A percentile compares a stretch with the other conserved stretches of the same genome.
phyloP scores from a whole-genome alignment of 164 flowering plant genomes.

The Vitis rupestris region DNA sequence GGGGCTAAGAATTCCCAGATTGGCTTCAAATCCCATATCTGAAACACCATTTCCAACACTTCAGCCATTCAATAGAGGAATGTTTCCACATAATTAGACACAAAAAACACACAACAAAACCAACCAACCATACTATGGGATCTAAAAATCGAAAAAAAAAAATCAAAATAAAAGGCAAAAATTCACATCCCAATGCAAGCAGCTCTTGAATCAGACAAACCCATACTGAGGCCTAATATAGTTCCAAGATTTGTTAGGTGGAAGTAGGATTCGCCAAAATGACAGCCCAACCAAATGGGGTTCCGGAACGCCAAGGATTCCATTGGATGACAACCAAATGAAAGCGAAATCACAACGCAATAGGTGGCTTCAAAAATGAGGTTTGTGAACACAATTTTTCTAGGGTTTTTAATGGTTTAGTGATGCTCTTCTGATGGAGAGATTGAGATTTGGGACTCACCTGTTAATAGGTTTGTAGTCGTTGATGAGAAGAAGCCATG shows the following conservation, averaged over 20 bases:
- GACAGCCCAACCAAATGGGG: constrained; percentile 24
- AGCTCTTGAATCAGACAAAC: constrained; percentile 34
- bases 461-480: background rate
- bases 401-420: background rate
- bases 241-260: constrained; percentile 17
- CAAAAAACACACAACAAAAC: background rate
- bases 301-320: background rate
- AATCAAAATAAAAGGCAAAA: background rate
- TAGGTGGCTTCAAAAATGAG: background rate
- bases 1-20: background rate
- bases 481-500: too few species aligned
- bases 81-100: background rate
- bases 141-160: constrained; percentile 1
- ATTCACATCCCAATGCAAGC: constrained; percentile 13
- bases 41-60: constrained; percentile 15
- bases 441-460: background rate
- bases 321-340: background rate
- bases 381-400: background rate
- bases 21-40: constrained; percentile 15
- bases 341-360: constrained; percentile 16
- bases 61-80: constrained; percentile 3
- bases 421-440: background rate
- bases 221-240: background rate
- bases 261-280: constrained; percentile 9
- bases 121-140: constrained; percentile 3